Percentiles rank a stretch among this genome's conserved stretches.
phyloP scores from a whole-genome alignment of 805 yeast genomes.

The Candida yuanshanica region DNA sequence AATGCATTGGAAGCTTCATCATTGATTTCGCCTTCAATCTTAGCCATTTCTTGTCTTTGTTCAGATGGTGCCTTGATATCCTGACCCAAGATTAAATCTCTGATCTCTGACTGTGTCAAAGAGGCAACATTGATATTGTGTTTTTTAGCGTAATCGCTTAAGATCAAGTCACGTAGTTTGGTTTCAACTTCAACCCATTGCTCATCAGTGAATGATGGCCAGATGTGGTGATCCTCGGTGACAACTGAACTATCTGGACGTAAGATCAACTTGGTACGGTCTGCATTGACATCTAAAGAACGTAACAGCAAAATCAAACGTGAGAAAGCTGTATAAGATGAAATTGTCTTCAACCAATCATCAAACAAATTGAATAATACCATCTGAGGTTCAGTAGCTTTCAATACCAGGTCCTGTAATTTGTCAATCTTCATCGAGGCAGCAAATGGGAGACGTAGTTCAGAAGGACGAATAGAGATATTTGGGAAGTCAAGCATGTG shows the following conservation, averaged over 20 bases:
- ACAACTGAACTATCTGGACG: slow-evolving; percentile 66
- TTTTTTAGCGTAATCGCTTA: slow-evolving; percentile 78
- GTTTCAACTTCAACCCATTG: slow-evolving; percentile 92
- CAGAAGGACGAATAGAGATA: slow-evolving; percentile 83
- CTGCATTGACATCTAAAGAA: slow-evolving; percentile 73
- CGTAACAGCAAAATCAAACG: slow-evolving; percentile 78
- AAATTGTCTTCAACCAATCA: slow-evolving; percentile 82
- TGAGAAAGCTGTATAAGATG: slow-evolving; percentile 91
- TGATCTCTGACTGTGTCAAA: slow-evolving; percentile 86
- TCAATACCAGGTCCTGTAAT: slow-evolving; percentile 68
- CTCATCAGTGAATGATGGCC: slow-evolving; percentile 88
- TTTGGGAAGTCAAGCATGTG: slow-evolving; percentile 97
- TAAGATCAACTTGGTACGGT: slow-evolving; percentile 66
- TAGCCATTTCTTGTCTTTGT: slow-evolving; percentile 78
- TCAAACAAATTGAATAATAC: slow-evolving; percentile 86
- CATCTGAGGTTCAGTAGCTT: slow-evolving; percentile 92
- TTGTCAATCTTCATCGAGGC: slow-evolving; percentile 80
- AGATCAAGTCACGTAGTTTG: slow-evolving; percentile 79
- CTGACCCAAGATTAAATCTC: slow-evolving; percentile 93
- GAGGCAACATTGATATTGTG: slow-evolving; percentile 82
- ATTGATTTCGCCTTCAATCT: slow-evolving; percentile 50
- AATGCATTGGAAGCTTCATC: slow-evolving; percentile 29
- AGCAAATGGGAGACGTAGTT: slow-evolving; percentile 82
- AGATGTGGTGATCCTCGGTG: slow-evolving; percentile 75
- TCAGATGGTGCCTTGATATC: slow-evolving; percentile 87